Conservation (phyloP, 228 moss, liverwort and hornwort genomes). For the Sphagnum fallax region DNA sequence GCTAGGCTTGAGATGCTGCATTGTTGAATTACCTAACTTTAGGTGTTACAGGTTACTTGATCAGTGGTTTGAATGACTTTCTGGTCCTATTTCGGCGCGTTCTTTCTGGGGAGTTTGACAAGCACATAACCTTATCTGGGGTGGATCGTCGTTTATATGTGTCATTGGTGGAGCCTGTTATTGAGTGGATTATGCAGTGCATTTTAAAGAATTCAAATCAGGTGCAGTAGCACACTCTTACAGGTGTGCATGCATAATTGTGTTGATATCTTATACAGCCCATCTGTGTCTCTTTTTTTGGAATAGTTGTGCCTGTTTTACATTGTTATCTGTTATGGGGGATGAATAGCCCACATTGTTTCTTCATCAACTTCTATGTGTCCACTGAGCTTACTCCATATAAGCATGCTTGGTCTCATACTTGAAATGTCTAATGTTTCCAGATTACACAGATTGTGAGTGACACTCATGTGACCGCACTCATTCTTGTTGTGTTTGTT, state of each 20-base stretch:
- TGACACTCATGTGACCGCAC: too few species aligned
- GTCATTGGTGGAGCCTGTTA: slow-evolving; percentile 76
- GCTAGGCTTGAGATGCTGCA: too few species aligned
- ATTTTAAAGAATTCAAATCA: slow-evolving; percentile 77
- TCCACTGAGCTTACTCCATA: too few species aligned
- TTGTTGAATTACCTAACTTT: not conserved
- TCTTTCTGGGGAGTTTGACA: slow-evolving; percentile 68
- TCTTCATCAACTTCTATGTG: too few species aligned
- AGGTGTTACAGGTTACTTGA: slow-evolving; percentile 50
- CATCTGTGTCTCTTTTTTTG: too few species aligned
- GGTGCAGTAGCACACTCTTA: slow-evolving; percentile 32
- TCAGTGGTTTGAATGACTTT: slow-evolving; percentile 76
- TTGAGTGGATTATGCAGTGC: slow-evolving; percentile 91
- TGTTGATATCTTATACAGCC: not conserved
- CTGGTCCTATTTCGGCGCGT: slow-evolving; percentile 72
- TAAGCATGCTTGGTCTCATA: too few species aligned
- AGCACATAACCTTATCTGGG: slow-evolving; percentile 50
- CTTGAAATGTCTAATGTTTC: too few species aligned
- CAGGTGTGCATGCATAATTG: slow-evolving; percentile 1
- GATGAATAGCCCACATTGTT: too few species aligned
- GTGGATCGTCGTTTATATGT: slow-evolving; percentile 71
- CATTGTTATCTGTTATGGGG: too few species aligned
- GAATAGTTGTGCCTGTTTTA: too few species aligned
- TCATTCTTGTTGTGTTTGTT: too few species aligned
- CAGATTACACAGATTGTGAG: too few species aligned